Evolutionary conservation across 139 green algal species (phyloP).

Genomic region (Chlamydomonas incerta): DNA sequence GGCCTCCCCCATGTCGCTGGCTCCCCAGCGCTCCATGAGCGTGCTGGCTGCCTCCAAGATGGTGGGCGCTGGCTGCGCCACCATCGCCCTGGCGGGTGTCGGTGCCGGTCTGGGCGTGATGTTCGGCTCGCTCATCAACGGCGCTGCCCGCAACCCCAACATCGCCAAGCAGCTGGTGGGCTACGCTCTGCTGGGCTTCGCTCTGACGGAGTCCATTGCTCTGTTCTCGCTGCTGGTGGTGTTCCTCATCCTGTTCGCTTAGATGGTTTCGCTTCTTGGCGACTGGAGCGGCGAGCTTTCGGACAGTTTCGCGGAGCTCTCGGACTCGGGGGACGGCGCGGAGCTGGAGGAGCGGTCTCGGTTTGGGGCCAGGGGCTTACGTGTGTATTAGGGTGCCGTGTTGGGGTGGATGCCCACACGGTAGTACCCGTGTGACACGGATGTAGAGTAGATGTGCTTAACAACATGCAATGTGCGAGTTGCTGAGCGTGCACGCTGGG

Average conservation of each 20-base stretch:
- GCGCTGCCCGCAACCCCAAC: constrained; percentile 80
- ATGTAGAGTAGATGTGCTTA: too few species aligned
- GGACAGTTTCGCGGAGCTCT: too few species aligned
- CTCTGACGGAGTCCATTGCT: constrained; percentile 82
- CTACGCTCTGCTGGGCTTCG: constrained; percentile 83
- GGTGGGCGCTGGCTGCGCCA: constrained; percentile 82
- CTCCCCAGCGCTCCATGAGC: constrained; percentile 57
- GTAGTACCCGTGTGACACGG: too few species aligned
- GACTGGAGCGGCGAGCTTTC: too few species aligned
- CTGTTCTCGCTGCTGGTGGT: constrained; percentile 82
- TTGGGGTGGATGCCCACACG: too few species aligned
- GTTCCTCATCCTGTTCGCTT: constrained; percentile 80
- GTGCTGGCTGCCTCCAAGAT: constrained; percentile 74
- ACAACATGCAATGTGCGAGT: too few species aligned
- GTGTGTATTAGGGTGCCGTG: too few species aligned
- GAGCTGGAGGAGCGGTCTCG: too few species aligned
- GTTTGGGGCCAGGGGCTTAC: too few species aligned
- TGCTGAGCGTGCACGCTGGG: too few species aligned
- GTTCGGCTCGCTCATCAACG: constrained; percentile 85
- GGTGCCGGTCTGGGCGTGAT: constrained; percentile 82
- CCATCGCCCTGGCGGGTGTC: constrained; percentile 78
- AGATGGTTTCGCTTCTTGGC: neutral
- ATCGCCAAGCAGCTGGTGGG: constrained; percentile 81
- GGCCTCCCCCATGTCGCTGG: constrained; percentile 26
- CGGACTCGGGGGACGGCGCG: too few species aligned